Evolutionary conservation across 106 monocot species (phyloP).

Genomic region (Phalaenopsis aphrodite): DNA sequence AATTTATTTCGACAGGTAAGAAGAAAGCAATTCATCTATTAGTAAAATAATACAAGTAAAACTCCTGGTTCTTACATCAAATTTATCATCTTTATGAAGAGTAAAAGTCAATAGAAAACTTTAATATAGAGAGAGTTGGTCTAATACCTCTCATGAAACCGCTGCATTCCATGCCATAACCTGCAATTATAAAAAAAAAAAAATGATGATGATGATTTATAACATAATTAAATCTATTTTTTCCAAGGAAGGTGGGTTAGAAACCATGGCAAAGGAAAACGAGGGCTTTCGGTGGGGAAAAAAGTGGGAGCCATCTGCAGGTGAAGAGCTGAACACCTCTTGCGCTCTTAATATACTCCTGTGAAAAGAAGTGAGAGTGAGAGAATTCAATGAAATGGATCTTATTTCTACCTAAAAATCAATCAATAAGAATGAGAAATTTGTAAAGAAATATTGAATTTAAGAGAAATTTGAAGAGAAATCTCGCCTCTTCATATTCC

Average conservation of each 20-base stretch:
- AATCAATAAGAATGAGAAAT: background rate
- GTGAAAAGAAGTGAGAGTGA: background rate
- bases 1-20: background rate
- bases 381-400: background rate
- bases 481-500: conserved; percentile 52
- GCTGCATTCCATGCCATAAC: conserved; percentile 87
- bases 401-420: background rate
- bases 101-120: no score
- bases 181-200: conserved; percentile 11
- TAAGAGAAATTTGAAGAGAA: background rate
- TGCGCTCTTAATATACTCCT: conserved; percentile 74
- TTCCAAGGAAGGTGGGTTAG: background rate
- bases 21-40: background rate
- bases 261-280: conserved; percentile 95
- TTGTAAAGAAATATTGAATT: background rate
- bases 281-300: conserved; percentile 64
- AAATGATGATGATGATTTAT: background rate
- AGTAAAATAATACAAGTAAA: no score
- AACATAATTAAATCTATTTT: background rate
- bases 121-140: background rate
- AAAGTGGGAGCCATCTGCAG: conserved; percentile 72
- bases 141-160: conserved; percentile 68
- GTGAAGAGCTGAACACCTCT: conserved; percentile 90
- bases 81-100: background rate
- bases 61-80: background rate